Percentiles rank a stretch among this genome's conserved stretches.
These are phyloP conservation scores for Saposhnikovia divaricata DNA, from an alignment of 129 eudicot species.

Conservation along the genomic window DNA sequence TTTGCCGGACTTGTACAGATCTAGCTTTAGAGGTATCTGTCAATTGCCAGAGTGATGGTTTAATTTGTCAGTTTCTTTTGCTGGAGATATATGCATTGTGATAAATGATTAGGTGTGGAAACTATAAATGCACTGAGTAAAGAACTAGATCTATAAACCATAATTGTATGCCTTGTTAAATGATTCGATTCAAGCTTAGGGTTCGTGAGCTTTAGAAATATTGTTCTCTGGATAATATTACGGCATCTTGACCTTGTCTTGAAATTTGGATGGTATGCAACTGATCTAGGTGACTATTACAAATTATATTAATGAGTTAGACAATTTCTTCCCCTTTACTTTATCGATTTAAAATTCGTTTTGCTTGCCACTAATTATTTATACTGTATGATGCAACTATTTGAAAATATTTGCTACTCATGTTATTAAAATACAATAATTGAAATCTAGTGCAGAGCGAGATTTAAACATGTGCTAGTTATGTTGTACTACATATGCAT, in stretches of 20 bases:
- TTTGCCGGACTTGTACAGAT: neutral
- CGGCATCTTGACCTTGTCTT: neutral
- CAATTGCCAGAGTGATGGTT: neutral
- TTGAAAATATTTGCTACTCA: neutral
- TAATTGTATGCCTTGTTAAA: neutral
- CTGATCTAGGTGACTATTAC: neutral
- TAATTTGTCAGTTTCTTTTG: neutral
- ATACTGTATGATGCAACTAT: neutral
- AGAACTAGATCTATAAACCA: neutral
- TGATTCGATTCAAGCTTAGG: neutral
- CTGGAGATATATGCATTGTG: neutral
- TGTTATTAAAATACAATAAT: neutral
- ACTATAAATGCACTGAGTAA: neutral
- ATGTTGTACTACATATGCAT: neutral
- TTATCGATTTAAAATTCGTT: too few species aligned
- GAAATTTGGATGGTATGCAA: neutral
- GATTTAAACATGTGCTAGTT: neutral
- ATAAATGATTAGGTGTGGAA: neutral
- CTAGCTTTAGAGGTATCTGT: neutral
- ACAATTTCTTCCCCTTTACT: too few species aligned
- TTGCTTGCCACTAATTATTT: neutral
- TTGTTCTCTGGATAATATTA: neutral
- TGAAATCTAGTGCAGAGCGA: neutral
- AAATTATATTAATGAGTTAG: too few species aligned
- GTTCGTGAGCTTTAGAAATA: neutral